Evolutionary conservation across 1,139 yeast species (phyloP).

Genomic region (Magnusiomyces fungicola): DNA sequence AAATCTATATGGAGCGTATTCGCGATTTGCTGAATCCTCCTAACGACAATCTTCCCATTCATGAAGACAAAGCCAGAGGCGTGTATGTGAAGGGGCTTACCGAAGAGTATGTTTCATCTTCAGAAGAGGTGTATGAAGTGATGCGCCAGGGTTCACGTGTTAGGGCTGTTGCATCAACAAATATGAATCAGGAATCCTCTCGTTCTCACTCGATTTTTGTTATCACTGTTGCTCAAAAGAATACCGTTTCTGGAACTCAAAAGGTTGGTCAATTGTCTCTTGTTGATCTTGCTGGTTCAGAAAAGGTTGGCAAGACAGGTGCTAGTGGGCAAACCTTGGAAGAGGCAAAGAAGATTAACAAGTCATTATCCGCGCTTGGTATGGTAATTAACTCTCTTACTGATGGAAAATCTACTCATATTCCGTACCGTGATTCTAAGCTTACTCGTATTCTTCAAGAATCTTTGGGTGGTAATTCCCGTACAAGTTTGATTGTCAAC

Average conservation of each 20-base stretch:
- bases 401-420: conserved; percentile 56
- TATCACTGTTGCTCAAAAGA: conserved; percentile 55
- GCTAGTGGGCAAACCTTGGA: conserved; percentile 69
- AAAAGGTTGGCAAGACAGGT: conserved; percentile 77
- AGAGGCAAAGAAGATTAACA: conserved; percentile 79
- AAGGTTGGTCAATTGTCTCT: conserved; percentile 65
- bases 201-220: conserved; percentile 80
- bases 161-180: conserved; percentile 56
- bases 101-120: conserved; percentile 51
- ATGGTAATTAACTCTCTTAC: conserved; percentile 76
- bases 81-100: conserved; percentile 64
- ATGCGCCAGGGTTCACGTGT: conserved; percentile 49
- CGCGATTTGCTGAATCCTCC: conserved; percentile 49
- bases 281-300: conserved; percentile 87
- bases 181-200: conserved; percentile 70
- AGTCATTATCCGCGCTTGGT: conserved; percentile 70
- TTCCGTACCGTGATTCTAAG: conserved; percentile 80
- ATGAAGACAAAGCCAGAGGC: conserved; percentile 60
- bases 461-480: conserved; percentile 79
- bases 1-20: conserved; percentile 73
- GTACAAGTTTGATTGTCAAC: conserved; percentile 71
- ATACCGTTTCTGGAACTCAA: conserved; percentile 46
- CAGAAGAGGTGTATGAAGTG: conserved; percentile 51
- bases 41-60: conserved; percentile 44
- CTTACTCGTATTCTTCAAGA: conserved; percentile 78